Evolutionary conservation across 495 filamentous ascomycete genomes (phyloP).

Genomic region (Hypomontagnella submonticulosa): DNA sequence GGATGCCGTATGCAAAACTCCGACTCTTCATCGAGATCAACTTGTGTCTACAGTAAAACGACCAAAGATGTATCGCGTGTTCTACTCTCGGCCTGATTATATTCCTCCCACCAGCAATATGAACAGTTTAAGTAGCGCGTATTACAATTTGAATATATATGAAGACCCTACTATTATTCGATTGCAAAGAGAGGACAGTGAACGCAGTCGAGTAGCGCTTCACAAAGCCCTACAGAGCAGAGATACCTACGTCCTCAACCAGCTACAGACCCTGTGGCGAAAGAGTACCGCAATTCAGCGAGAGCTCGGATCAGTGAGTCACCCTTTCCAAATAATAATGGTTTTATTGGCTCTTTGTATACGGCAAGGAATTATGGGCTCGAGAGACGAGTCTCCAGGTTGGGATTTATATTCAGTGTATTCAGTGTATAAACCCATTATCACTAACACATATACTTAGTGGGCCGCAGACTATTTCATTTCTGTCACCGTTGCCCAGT

Average conservation of each 20-base stretch:
- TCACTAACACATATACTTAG: constrained; percentile 18
- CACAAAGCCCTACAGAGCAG: constrained; percentile 58
- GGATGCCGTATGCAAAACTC: constrained; percentile 76
- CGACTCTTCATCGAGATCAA: constrained; percentile 76
- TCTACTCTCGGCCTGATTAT: constrained; percentile 51
- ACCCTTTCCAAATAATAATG: not conserved
- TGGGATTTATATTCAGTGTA: not conserved
- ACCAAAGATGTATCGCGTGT: constrained; percentile 67
- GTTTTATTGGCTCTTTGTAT: not conserved
- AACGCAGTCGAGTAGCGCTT: constrained; percentile 53
- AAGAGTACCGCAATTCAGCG: constrained; percentile 63
- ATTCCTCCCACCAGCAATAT: constrained; percentile 44
- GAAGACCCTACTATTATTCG: constrained; percentile 77
- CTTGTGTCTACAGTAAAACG: constrained; percentile 73
- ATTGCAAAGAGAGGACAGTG: constrained; percentile 53
- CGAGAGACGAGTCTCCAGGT: not conserved
- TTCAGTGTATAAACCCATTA: too few relatives aligned
- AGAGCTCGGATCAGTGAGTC: constrained; percentile 68
- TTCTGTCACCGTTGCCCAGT: constrained; percentile 62
- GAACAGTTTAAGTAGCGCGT: constrained; percentile 52
- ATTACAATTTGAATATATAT: constrained; percentile 64
- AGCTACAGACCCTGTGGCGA: constrained; percentile 68
- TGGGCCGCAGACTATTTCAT: constrained; percentile 83
- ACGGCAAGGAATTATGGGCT: not conserved
- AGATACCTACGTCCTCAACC: constrained; percentile 71